Evolutionary conservation across 2,329 filamentous ascomycete genomes (phyloP).

Genomic region (Aspergillus calidoustus): DNA sequence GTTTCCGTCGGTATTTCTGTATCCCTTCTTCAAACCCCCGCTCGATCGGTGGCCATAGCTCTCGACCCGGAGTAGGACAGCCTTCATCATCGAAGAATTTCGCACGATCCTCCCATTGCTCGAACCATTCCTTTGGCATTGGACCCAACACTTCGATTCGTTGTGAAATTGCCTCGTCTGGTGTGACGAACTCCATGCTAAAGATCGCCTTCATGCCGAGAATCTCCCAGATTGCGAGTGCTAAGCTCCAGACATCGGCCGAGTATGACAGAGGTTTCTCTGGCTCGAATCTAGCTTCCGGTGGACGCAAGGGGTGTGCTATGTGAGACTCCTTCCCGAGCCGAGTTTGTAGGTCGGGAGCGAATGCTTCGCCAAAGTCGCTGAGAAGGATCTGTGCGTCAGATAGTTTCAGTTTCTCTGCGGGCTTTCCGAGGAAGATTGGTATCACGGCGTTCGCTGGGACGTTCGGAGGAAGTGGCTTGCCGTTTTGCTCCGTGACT

Average conservation of each 20-base stretch:
- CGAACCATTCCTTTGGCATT: constrained; percentile 27
- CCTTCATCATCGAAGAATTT: constrained; percentile 26
- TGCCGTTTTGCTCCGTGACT: constrained; percentile 29
- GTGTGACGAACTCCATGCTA: constrained; percentile 19
- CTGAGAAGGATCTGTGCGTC: constrained; percentile 37
- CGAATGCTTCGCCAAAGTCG: constrained; percentile 35
- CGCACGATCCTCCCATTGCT: constrained; percentile 19
- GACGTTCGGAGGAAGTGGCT: constrained; percentile 30
- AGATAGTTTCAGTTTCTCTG: constrained; percentile 31
- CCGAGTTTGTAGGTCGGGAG: constrained; percentile 26
- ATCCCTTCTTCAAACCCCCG: constrained; percentile 19
- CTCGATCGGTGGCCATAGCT: constrained; percentile 13
- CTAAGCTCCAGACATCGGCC: constrained; percentile 36
- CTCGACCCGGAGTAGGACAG: constrained; percentile 11
- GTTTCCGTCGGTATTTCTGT: constrained; percentile 20
- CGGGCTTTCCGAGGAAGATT: constrained; percentile 30
- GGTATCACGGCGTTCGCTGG: constrained; percentile 33
- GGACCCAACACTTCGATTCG: constrained; percentile 29
- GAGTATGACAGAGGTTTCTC: constrained; percentile 26
- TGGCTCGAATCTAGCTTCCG: constrained; percentile 24
- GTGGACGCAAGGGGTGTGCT: constrained; percentile 22
- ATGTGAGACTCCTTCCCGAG: constrained; percentile 30
- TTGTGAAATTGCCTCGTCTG: constrained; percentile 26
- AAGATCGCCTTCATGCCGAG: constrained; percentile 32
- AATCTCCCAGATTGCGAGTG: constrained; percentile 34